phyloP scores from a whole-genome alignment of 1,284 basidiomycete genomes.

The Sporisorium iseilematis-ciliati region DNA sequence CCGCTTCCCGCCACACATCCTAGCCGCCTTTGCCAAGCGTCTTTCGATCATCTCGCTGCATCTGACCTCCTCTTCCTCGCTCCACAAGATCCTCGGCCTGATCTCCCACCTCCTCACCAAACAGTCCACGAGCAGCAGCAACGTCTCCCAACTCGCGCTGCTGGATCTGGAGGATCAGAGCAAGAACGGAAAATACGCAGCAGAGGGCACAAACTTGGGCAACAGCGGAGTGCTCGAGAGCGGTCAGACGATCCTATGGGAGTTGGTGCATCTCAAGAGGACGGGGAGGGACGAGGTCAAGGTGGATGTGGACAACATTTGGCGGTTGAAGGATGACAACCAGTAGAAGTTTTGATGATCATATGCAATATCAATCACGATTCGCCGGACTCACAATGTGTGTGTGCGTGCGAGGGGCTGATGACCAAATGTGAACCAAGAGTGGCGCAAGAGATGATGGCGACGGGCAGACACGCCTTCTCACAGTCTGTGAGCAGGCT shows the following conservation, averaged over 20 bases:
- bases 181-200: conserved; percentile 27
- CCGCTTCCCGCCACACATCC: conserved; percentile 79
- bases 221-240: conserved; percentile 15
- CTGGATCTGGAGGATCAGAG: conserved; percentile 37
- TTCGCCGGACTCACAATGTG: too few relatives aligned
- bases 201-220: conserved; percentile 19
- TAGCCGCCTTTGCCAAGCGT: conserved; percentile 83
- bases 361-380: too few relatives aligned
- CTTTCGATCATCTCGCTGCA: conserved; percentile 71
- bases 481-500: too few relatives aligned
- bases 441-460: too few relatives aligned
- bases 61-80: not conserved
- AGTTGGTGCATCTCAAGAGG: conserved; percentile 10
- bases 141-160: conserved; percentile 25
- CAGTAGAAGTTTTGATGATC: not conserved
- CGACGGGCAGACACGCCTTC: too few relatives aligned
- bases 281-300: conserved; percentile 6
- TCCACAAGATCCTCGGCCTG: conserved; percentile 8
- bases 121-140: conserved; percentile 10
- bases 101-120: conserved; percentile 29
- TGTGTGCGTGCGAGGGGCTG: too few relatives aligned
- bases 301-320: conserved; percentile 10
- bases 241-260: conserved; percentile 39
- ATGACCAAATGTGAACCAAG: too few relatives aligned
- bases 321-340: conserved; percentile 26